Evolutionary conservation across 1,284 basidiomycete species (phyloP).

Genomic region (Puccinia triticina): DNA sequence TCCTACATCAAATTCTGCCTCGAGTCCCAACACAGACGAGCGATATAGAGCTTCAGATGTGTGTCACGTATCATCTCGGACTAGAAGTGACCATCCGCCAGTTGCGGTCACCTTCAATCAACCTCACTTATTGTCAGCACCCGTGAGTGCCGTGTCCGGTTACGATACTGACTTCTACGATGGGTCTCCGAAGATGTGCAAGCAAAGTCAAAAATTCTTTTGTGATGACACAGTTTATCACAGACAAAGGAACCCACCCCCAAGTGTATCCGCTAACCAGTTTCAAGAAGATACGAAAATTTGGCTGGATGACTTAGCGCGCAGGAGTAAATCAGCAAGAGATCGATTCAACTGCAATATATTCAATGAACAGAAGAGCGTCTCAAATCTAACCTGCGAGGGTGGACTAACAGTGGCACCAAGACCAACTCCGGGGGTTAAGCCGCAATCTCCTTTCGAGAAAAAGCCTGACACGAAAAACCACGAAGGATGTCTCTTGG

Average conservation of each 20-base stretch:
- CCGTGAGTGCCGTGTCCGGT: background rate
- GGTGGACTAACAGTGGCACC: background rate
- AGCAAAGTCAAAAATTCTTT: constrained; percentile 16
- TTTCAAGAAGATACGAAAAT: constrained; percentile 16
- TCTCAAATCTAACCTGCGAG: background rate
- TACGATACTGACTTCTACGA: constrained; percentile 19
- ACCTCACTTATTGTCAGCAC: background rate
- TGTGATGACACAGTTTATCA: constrained; percentile 3
- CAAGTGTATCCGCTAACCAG: background rate
- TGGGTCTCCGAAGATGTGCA: constrained; percentile 20
- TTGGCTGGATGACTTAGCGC: constrained; percentile 8
- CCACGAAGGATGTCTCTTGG: background rate
- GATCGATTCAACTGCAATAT: background rate
- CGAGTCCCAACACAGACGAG: background rate
- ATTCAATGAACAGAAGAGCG: background rate
- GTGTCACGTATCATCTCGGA: background rate
- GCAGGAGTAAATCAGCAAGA: constrained; percentile 1
- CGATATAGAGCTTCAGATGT: background rate
- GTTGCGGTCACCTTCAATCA: background rate
- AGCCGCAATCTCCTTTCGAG: background rate
- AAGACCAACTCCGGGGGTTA: background rate
- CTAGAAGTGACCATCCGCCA: background rate
- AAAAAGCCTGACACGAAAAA: background rate
- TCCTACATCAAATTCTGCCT: background rate
- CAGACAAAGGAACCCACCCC: background rate